Conservation (phyloP, 2,329 filamentous ascomycete genomes). For the Lasiodiplodia hormozganensis region DNA sequence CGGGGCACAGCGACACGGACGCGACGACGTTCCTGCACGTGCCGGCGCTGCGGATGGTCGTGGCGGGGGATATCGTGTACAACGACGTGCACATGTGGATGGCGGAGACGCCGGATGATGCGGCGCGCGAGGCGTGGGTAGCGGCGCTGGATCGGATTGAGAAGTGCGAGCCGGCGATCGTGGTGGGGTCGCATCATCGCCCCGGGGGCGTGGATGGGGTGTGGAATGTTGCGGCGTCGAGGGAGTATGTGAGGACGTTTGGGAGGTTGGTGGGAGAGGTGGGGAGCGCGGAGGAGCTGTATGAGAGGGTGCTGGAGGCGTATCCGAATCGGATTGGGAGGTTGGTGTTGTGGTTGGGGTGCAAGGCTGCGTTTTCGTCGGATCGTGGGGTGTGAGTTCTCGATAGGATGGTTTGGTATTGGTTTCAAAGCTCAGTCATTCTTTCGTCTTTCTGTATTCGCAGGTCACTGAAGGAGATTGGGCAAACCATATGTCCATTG, state of each 20-base stretch:
- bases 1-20: constrained; percentile 33
- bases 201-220: constrained; percentile 38
- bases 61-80: constrained; percentile 50
- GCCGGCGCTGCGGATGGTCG: constrained; percentile 43
- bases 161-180: constrained; percentile 39
- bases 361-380: constrained; percentile 7
- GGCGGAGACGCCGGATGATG: constrained; percentile 40
- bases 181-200: constrained; percentile 43
- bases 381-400: no score
- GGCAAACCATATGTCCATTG: no score
- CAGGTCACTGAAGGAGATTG: no score
- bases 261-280: constrained; percentile 6
- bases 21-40: constrained; percentile 46
- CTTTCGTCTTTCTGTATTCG: no score
- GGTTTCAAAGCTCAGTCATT: no score
- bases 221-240: constrained; percentile 37
- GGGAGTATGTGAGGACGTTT: constrained; percentile 38
- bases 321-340: constrained; percentile 33
- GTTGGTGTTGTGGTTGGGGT: constrained; percentile 26
- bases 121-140: constrained; percentile 43
- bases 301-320: constrained; percentile 23
- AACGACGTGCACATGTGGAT: constrained; percentile 47
- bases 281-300: constrained; percentile 29
- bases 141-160: constrained; percentile 41
- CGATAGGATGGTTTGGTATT: no score